Evolutionary conservation across 768 basidiomycete species (phyloP).

Genomic region (Tulasnella sp.): DNA sequence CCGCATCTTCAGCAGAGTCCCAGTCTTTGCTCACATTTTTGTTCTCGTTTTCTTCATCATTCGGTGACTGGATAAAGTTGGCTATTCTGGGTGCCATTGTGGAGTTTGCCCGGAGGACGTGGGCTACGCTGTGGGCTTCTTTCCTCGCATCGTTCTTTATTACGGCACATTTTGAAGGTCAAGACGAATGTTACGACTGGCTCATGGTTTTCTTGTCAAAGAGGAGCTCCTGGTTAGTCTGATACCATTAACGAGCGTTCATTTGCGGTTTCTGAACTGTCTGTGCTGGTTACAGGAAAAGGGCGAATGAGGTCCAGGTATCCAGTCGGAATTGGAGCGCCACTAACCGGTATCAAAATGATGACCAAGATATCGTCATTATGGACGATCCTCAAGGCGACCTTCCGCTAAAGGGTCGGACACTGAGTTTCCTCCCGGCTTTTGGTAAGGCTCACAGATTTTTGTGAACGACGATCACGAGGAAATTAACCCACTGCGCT

Average conservation of each 20-base stretch:
- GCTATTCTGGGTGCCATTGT: conserved; percentile 49
- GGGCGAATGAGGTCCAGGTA: conserved; percentile 41
- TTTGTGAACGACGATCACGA: neutral
- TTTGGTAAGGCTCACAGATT: conserved; percentile 10
- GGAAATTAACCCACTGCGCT: neutral
- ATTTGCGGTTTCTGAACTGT: conserved; percentile 14
- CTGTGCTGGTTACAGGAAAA: conserved; percentile 10
- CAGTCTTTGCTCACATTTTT: conserved; percentile 10
- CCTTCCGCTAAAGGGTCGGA: neutral
- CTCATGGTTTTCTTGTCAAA: conserved; percentile 57
- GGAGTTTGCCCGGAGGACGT: conserved; percentile 44
- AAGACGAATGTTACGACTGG: conserved; percentile 55
- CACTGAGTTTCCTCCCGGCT: conserved; percentile 13
- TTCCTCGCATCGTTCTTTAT: conserved; percentile 45
- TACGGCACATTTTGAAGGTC: conserved; percentile 48
- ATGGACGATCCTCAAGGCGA: conserved; percentile 5
- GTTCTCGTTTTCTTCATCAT: conserved; percentile 11
- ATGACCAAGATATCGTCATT: neutral
- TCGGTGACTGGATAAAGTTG: conserved; percentile 49
- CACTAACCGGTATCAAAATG: neutral
- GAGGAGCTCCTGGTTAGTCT: conserved; percentile 45
- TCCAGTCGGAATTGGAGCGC: conserved; percentile 26
- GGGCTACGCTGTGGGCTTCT: conserved; percentile 32
- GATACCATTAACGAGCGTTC: neutral
- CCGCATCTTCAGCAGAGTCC: neutral